Conservation (phyloP, 768 basidiomycete genomes). For the Suillus weaverae region DNA sequence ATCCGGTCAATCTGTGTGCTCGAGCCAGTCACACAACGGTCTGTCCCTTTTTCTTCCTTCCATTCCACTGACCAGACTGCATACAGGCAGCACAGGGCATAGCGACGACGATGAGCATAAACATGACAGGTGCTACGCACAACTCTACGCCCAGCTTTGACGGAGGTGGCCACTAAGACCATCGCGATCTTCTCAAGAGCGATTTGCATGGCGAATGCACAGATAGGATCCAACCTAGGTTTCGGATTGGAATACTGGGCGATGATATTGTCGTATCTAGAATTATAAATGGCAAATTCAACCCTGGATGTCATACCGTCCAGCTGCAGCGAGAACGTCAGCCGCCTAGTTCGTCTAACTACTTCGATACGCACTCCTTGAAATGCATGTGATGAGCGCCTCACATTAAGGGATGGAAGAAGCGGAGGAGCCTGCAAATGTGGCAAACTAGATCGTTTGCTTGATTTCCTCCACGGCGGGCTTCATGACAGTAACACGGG, state of each 20-base stretch:
- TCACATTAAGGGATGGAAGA: constrained; percentile 75
- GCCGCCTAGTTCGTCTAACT: constrained; percentile 62
- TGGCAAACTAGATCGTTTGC: constrained; percentile 58
- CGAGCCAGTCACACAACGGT: too few species aligned
- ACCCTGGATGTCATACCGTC: constrained; percentile 50
- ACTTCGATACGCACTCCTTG: constrained; percentile 78
- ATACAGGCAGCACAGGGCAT: too few species aligned
- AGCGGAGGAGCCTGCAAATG: constrained; percentile 57
- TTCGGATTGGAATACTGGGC: constrained; percentile 56
- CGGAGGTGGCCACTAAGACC: constrained; percentile 59
- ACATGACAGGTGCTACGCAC: too few species aligned
- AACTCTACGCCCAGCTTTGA: too few species aligned
- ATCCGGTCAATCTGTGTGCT: too few species aligned
- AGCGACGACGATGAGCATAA: too few species aligned
- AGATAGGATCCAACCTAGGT: constrained; percentile 51
- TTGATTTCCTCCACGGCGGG: constrained; percentile 62
- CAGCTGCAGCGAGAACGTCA: constrained; percentile 81
- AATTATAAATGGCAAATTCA: background rate
- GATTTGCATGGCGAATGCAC: constrained; percentile 76
- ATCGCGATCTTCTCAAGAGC: constrained; percentile 76
- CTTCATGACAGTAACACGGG: constrained; percentile 47
- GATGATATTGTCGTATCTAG: constrained; percentile 77
- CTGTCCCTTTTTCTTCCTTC: too few species aligned
- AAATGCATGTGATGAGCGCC: constrained; percentile 64
- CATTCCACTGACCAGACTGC: too few species aligned